These are phyloP conservation scores for Kodamaea fungicola DNA, from an alignment of 1,139 yeast genomes.

Conservation along the genomic window DNA sequence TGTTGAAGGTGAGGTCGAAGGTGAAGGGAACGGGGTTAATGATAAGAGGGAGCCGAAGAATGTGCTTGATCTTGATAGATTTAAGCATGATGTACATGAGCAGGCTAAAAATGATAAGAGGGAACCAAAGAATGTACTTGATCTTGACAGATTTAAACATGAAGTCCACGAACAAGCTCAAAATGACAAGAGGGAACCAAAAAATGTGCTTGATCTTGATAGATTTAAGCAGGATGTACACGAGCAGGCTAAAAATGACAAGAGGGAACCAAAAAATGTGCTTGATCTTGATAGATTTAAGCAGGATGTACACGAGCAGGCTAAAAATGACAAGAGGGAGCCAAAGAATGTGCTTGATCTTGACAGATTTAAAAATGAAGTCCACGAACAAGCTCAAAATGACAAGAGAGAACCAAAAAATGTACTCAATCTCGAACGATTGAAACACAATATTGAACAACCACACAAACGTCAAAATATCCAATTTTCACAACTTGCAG, in stretches of 20 bases:
- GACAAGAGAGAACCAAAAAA: constrained; percentile 22
- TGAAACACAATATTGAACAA: constrained; percentile 4
- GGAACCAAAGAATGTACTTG: constrained; percentile 10
- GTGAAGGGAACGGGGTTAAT: background rate
- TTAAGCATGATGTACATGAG: constrained; percentile 6
- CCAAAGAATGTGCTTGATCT: constrained; percentile 12
- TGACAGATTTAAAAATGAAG: constrained; percentile 1
- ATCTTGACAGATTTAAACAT: constrained; percentile 8
- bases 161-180: constrained; percentile 4
- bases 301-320: constrained; percentile 6
- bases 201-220: constrained; percentile 17
- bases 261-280: constrained; percentile 22
- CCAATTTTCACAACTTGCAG: background rate
- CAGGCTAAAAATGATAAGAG: constrained; percentile 1
- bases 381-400: constrained; percentile 7
- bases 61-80: constrained; percentile 9
- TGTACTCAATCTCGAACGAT: constrained; percentile 8
- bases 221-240: constrained; percentile 7
- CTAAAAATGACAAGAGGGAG: constrained; percentile 9
- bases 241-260: too few species aligned
- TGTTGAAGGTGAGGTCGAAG: constrained; percentile 7
- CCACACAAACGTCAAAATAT: background rate
- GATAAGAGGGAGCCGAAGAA: constrained; percentile 8
- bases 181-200: constrained; percentile 11
- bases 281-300: constrained; percentile 6